These are phyloP conservation scores for Antrodiella citrinella DNA, from an alignment of 768 basidiomycete genomes.

Conservation along the genomic window DNA sequence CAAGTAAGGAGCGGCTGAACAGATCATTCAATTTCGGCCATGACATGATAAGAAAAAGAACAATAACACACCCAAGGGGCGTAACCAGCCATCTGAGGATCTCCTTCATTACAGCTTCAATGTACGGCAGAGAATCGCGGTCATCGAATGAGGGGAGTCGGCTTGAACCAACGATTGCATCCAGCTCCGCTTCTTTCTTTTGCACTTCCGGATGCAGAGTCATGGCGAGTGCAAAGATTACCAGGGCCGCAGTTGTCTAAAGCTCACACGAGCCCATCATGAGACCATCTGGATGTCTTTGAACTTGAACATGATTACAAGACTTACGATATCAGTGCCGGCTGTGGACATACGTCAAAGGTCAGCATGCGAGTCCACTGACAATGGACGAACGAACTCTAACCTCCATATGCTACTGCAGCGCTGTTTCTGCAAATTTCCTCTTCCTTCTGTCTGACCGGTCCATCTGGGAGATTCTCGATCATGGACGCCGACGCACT, in stretches of 20 bases:
- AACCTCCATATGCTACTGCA: neutral
- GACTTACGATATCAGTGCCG: neutral
- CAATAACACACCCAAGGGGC: constrained; percentile 23
- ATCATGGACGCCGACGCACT: neutral
- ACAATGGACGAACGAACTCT: too few relatives aligned
- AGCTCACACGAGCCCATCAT: too few relatives aligned
- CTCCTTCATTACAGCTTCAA: constrained; percentile 8
- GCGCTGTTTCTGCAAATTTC: neutral
- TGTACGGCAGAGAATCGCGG: constrained; percentile 5
- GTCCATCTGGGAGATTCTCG: neutral
- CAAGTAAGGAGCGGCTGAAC: neutral
- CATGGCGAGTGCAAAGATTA: constrained; percentile 3
- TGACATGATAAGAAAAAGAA: neutral
- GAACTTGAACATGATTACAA: too few relatives aligned
- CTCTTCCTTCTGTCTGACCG: neutral
- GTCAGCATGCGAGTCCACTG: too few relatives aligned
- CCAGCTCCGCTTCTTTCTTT: constrained; percentile 6
- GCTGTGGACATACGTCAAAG: too few relatives aligned
- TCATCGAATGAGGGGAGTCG: constrained; percentile 6
- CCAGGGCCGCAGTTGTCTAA: constrained; percentile 2
- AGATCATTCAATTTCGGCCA: too few relatives aligned
- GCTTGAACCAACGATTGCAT: neutral
- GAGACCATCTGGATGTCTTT: too few relatives aligned
- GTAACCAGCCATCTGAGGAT: constrained; percentile 4
- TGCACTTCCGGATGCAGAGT: constrained; percentile 7